Conservation (phyloP, 805 yeast genomes). For the Saturnispora quitensis region DNA sequence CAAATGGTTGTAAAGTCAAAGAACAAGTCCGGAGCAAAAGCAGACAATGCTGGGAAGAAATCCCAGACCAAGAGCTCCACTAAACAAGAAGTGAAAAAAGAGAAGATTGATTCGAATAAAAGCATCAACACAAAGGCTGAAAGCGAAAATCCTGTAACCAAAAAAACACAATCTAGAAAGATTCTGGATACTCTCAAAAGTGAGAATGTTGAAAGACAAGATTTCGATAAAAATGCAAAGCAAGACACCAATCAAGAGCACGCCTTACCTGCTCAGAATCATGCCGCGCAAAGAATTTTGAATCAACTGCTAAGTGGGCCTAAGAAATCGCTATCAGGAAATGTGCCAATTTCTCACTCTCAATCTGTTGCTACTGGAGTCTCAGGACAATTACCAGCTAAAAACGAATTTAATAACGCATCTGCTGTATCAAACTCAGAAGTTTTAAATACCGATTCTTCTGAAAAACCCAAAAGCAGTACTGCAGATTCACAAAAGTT, state of each 20-base stretch:
- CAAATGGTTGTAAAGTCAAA: conserved; percentile 73
- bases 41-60: conserved; percentile 14
- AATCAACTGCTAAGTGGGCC: conserved; percentile 15
- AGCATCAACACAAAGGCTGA: background rate
- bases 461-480: background rate
- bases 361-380: too few species aligned
- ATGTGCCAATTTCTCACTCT: background rate
- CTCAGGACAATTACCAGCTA: background rate
- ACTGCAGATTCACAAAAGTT: conserved; percentile 3
- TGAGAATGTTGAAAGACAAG: background rate
- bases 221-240: background rate
- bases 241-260: background rate
- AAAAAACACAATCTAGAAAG: background rate
- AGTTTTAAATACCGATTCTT: background rate
- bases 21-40: conserved; percentile 26
- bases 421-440: background rate
- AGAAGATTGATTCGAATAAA: background rate
- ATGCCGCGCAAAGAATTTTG: conserved; percentile 22
- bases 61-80: conserved; percentile 19
- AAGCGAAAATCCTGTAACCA: background rate
- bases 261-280: conserved; percentile 4
- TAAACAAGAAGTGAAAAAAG: conserved; percentile 8
- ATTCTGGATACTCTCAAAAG: background rate
- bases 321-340: conserved; percentile 12
- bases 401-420: background rate